Base-by-base conservation (phyloP, 2,329 filamentous ascomycete species). In the Aphanocladium album region DNA sequence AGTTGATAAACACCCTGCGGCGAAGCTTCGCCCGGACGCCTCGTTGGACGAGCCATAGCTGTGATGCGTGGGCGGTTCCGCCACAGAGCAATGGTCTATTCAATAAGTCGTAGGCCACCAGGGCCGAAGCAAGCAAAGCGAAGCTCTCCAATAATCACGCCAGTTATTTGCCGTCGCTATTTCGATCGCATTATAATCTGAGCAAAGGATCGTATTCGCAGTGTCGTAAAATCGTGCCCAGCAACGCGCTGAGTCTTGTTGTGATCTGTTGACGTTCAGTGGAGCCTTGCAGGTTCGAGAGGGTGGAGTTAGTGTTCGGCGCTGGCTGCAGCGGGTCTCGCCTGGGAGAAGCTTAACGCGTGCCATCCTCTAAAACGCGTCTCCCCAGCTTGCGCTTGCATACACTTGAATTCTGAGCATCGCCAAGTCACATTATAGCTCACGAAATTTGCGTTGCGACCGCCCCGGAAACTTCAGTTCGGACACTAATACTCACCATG, bases 1-100 rank as follows among this genome's bases (percentile, higher is more conserved):
- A 75, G 67, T 65, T 72, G 66, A 63, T 74, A 68, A 60, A 74
- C 66, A 47, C 66, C 72, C 63, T 74, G 67, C 25, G 68, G 68
- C 62, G 71, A 69, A 57, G 66, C 62, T 57, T 65, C 67, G 57
- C 70, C 68, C 56, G 67, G 67, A 62, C 71, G 71, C 63, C 66
- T 68, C 25, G 64, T 69, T 5, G 60, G 60, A 61, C 71, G 72
- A 62, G 71, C 71, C 74, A 76, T 76, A 63, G 46, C 19, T 53
- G 56, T 1, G 19, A 30, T 19, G 39, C 9, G 30, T 30, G 37
- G 25, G 45, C 27, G 17, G 35, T 6, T 19, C 25, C 21, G 35
- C 17, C 30, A 12, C 17, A 21, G n/a, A 45, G 25, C 33, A 17
- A 55, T 7, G 14, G 45, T 11, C 17, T n/a, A 33, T 35, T 14